Base-by-base conservation (phyloP, 2,329 filamentous ascomycete species). In the Leptographium radiaticola region DNA sequence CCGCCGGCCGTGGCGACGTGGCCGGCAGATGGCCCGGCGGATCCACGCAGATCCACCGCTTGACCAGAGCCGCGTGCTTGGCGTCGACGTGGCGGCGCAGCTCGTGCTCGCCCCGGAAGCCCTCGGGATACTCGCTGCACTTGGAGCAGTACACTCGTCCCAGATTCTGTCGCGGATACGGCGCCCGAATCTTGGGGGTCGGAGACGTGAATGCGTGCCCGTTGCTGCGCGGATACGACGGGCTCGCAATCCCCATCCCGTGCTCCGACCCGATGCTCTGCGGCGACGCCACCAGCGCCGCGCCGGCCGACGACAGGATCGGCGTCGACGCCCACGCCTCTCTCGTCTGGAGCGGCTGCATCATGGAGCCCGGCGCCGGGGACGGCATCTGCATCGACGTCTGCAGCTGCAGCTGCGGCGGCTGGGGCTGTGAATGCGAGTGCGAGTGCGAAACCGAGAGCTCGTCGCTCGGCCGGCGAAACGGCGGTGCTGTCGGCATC, bases 31-130 rank as follows among this genome's bases (percentile, higher is more conserved):
- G 58, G 42, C 59, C 66, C 16, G 13, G 6, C 12, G 71, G 79
- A 58, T 82, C 76, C 34, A 76, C 69, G 59, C 80, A 83, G 18
- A 82, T 68, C 63, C 70, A 84, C 59, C 80, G 80, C 65, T 72
- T 79, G 49, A 80, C 74, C 10, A 69, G 60, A 15, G 59, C 62
- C 55, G 74, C 72, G 66, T 97, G 91, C 59, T 87, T 79, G 34
- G 75, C 71, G 50, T 81, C 79, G 53, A 76, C 75, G 59, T 88
- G 85, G 30, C 85, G 76, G 42, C 81, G 77, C 25, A 88, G 75
- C 66, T 95, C 89, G 64, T 95, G 89, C 30, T 90, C 86, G 49
- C 89, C 89, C 36, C 89, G 83, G 67, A 95, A 95, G 43, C 87
- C 88, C 33, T 86, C 79, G 0, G 84, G 84, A 52, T 88, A 79